Evolutionary conservation across 225 moss, liverwort and hornwort species (phyloP), one percentile per base, ranked within the genome.

Genomic region (Polytrichum formosum): DNA sequence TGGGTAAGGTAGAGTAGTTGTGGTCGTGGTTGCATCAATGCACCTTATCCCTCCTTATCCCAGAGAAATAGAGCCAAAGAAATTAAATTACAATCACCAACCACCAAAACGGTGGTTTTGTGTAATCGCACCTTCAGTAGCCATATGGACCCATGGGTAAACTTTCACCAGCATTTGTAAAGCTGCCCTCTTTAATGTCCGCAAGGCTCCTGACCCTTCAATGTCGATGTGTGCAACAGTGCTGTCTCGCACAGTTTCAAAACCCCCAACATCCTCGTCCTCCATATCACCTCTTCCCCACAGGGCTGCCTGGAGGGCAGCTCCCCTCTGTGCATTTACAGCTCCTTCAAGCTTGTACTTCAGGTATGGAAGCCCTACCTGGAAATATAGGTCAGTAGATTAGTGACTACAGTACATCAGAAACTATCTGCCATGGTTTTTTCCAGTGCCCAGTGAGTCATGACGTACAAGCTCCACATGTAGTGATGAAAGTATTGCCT

Each of bases 101-200:
- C 16, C 46, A 46, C 46, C 46, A 4, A 46, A 13, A 46, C 0
- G 3, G 16, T 16, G 46, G 13, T 46, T 46, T 46, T 16, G 13
- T 46, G 46, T 46, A 13, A 37, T 16, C 82, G 67, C 26, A 93
- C 96, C 96, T 90, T 96, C 96, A 58, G 87, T 81, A 72, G 85
- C 88, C 55, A 89, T 87, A 82, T 96, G 93, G 63, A 93, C 72
- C 96, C 93, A 93, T 66, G 96, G 96, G 80, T 96, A 96, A 61
- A 69, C 84, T 69, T 85, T 82, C 18, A 91, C 68, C 64, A 80
- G 84, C 56, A 87, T 77, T 78, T 75, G 85, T 75, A 85, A 63
- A 91, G 70, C 19, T 73, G 76, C 60, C 78, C 78, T 55, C 76
- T 28, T 17, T 81, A 67, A 10, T 79, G 65, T 59, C 35, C 70